Conservation (phyloP, 225 moss, liverwort and hornwort species). For the Pleurozium schreberi region DNA sequence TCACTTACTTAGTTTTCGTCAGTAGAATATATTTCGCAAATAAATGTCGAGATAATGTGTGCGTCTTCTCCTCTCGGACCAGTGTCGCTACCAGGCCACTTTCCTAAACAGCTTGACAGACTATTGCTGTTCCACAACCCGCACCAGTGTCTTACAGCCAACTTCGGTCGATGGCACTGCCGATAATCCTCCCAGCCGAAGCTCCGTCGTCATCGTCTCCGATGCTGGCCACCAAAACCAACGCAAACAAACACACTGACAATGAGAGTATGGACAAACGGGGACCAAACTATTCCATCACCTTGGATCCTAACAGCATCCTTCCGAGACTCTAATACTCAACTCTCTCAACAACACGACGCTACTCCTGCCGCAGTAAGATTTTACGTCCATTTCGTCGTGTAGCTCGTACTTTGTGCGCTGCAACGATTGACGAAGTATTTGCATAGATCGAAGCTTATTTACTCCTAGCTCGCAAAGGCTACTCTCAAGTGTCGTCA, state of each 20-base stretch:
- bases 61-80: slow-evolving; percentile 1
- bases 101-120: slow-evolving; percentile 2
- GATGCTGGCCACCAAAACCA: slow-evolving; percentile 16
- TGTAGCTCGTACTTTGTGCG: background rate
- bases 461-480: background rate
- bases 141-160: slow-evolving; percentile 28
- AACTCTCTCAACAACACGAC: background rate
- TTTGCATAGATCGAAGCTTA: background rate
- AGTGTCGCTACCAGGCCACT: background rate
- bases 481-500: background rate
- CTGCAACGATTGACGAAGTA: background rate
- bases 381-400: background rate
- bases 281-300: background rate
- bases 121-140: slow-evolving; percentile 15
- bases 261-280: slow-evolving; percentile 7
- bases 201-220: slow-evolving; percentile 43
- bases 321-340: background rate
- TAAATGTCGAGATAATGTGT: background rate
- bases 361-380: background rate
- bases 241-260: slow-evolving; percentile 10
- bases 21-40: background rate
- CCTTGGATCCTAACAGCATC: background rate
- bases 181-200: background rate
- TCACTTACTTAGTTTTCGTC: slow-evolving; percentile 28
- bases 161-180: slow-evolving; percentile 4